phyloP scores from a whole-genome alignment of 2,329 filamentous ascomycete genomes.

The Calonectria honghensis region DNA sequence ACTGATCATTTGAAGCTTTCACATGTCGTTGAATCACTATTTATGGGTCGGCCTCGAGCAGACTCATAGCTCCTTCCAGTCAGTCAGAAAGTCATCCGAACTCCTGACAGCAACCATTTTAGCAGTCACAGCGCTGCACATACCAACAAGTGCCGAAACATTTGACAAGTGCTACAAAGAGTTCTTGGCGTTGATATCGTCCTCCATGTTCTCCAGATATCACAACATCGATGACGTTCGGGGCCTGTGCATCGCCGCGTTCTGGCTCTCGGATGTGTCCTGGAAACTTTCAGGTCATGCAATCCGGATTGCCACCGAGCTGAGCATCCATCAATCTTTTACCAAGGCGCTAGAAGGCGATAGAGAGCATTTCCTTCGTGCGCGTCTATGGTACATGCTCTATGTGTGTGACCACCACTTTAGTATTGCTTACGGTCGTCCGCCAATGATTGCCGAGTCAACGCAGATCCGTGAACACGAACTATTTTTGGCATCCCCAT shows the following conservation, averaged over 20 bases:
- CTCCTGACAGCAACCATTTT: constrained; percentile 74
- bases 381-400: constrained; percentile 74
- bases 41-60: constrained; percentile 46
- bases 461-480: constrained; percentile 52
- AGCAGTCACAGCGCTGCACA: constrained; percentile 76
- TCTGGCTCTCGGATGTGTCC: constrained; percentile 77
- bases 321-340: constrained; percentile 73
- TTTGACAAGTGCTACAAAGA: constrained; percentile 72
- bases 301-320: constrained; percentile 74
- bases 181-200: constrained; percentile 73
- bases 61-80: constrained; percentile 65
- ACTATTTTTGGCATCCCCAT: constrained; percentile 51
- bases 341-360: constrained; percentile 67
- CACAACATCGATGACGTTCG: constrained; percentile 76
- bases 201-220: constrained; percentile 74
- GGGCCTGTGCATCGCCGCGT: constrained; percentile 76
- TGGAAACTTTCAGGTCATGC: constrained; percentile 77
- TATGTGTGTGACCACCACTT: constrained; percentile 60
- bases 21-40: constrained; percentile 45
- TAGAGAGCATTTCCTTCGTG: constrained; percentile 70
- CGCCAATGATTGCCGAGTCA: constrained; percentile 54
- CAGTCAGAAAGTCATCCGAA: constrained; percentile 73
- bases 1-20: constrained; percentile 34
- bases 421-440: constrained; percentile 58
- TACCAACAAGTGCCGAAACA: constrained; percentile 67